Evolutionary conservation across 495 filamentous ascomycete genomes (phyloP).

Genomic region (Niebla homalea): DNA sequence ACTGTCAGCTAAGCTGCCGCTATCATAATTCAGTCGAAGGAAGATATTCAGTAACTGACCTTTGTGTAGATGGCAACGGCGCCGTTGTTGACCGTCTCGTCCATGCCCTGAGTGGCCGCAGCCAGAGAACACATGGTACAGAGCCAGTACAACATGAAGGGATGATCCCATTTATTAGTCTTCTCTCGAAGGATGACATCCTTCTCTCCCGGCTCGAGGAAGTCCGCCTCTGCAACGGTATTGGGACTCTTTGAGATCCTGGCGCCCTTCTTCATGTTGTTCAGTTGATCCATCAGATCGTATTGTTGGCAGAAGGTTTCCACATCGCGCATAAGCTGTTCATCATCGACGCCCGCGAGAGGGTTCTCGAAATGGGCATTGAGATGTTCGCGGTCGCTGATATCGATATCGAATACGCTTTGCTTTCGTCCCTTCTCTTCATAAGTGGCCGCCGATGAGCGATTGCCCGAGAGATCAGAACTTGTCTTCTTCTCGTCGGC

Average conservation of each 20-base stretch:
- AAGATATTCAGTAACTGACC: not conserved
- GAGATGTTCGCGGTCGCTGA: conserved; percentile 12
- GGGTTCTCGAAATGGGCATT: conserved; percentile 36
- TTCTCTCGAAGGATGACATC: conserved; percentile 31
- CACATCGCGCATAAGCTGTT: conserved; percentile 35
- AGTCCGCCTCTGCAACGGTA: conserved; percentile 25
- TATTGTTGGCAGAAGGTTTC: conserved; percentile 34
- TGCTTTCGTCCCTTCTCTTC: not conserved
- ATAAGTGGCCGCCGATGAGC: not conserved
- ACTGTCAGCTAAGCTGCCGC: too few species aligned
- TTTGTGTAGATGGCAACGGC: conserved; percentile 21
- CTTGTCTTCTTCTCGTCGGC: too few species aligned
- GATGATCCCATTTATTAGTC: conserved; percentile 43
- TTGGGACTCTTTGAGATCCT: conserved; percentile 37
- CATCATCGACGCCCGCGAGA: conserved; percentile 33
- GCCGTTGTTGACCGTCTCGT: conserved; percentile 28
- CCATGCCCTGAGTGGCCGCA: conserved; percentile 59
- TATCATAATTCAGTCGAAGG: conserved; percentile 37
- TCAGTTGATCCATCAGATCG: conserved; percentile 29
- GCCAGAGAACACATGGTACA: conserved; percentile 40
- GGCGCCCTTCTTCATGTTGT: conserved; percentile 39
- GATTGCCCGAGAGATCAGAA: not conserved
- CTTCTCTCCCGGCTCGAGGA: conserved; percentile 34
- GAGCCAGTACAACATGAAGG: conserved; percentile 40
- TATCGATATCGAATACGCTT: conserved; percentile 17